phyloP scores from a whole-genome alignment of 176 grass and related monocot species.

The Paspalum vaginatum region DNA sequence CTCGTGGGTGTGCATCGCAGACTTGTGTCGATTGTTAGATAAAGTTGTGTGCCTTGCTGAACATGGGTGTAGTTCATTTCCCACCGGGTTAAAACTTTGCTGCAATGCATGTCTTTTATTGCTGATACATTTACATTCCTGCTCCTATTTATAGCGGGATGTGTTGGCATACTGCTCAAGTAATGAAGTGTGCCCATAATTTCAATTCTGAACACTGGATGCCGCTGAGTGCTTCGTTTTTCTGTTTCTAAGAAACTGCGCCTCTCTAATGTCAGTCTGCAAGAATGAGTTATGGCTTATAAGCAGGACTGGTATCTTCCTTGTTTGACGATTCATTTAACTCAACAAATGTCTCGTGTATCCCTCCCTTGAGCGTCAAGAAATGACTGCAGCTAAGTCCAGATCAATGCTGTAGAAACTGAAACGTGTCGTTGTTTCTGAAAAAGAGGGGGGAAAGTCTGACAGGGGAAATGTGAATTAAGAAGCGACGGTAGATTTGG shows the following conservation, averaged over 20 bases:
- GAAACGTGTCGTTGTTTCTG: not conserved
- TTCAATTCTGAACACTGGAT: not conserved
- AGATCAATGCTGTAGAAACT: not conserved
- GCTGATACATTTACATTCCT: not conserved
- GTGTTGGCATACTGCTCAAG: conserved; percentile 3
- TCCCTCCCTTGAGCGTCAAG: no score
- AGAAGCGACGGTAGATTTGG: no score
- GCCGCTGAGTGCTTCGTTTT: no score
- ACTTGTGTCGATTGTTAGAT: conserved; percentile 19
- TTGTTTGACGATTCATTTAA: not conserved
- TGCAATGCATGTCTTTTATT: not conserved
- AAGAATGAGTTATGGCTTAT: not conserved
- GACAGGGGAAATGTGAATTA: not conserved
- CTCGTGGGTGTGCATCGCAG: not conserved
- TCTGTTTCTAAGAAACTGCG: not conserved
- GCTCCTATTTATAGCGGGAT: not conserved
- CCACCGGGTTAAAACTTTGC: not conserved
- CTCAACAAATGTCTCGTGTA: not conserved
- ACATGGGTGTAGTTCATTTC: not conserved
- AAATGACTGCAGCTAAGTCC: no score
- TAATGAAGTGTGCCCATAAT: not conserved
- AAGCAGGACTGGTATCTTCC: not conserved
- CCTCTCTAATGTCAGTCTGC: not conserved
- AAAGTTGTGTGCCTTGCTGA: not conserved
- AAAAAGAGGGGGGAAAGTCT: not conserved